A percentile compares a stretch with the other conserved stretches of the same genome.
These are phyloP conservation scores for Cryptococcus jaspeensis DNA, from an alignment of 1,284 basidiomycete genomes.

Conservation along the genomic window DNA sequence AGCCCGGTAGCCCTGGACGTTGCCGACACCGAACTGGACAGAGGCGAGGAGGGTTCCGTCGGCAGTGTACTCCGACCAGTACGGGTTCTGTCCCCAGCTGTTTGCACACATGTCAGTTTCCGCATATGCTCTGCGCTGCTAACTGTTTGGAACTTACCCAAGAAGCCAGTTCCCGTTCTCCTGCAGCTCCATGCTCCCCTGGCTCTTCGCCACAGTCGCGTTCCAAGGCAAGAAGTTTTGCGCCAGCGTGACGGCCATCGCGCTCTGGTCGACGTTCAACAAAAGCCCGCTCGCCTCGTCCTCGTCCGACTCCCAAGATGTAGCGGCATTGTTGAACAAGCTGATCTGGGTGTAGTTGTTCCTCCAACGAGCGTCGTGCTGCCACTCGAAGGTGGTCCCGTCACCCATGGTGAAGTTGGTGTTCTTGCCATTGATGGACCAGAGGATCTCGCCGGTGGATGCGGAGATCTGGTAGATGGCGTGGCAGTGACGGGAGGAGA, in stretches of 20 bases:
- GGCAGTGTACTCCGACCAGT: constrained; percentile 25
- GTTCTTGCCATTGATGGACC: constrained; percentile 39
- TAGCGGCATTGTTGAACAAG: constrained; percentile 44
- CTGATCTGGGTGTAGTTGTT: constrained; percentile 17
- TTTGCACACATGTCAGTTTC: neutral
- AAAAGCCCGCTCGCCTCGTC: constrained; percentile 30
- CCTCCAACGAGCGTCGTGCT: constrained; percentile 39
- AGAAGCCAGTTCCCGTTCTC: constrained; percentile 25
- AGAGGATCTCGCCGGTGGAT: constrained; percentile 31
- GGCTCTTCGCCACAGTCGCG: constrained; percentile 19
- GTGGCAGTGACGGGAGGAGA: constrained; percentile 39
- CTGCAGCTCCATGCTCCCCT: constrained; percentile 33
- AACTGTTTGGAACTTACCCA: constrained; percentile 12
- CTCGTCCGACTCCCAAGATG: constrained; percentile 18
- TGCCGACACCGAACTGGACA: constrained; percentile 34
- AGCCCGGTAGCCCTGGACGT: constrained; percentile 36
- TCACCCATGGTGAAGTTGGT: constrained; percentile 31
- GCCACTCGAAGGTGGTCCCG: constrained; percentile 26
- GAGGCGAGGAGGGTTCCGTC: constrained; percentile 31
- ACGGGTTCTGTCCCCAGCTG: constrained; percentile 23
- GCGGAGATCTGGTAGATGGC: constrained; percentile 41
- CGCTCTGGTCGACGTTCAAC: constrained; percentile 26
- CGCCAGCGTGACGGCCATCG: constrained; percentile 23
- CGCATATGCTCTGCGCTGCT: no score
- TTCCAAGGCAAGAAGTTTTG: constrained; percentile 28